Evolutionary conservation across 2,329 filamentous ascomycete species (phyloP), one percentile per base, ranked within the genome.

Genomic region (Cadophora sp.): DNA sequence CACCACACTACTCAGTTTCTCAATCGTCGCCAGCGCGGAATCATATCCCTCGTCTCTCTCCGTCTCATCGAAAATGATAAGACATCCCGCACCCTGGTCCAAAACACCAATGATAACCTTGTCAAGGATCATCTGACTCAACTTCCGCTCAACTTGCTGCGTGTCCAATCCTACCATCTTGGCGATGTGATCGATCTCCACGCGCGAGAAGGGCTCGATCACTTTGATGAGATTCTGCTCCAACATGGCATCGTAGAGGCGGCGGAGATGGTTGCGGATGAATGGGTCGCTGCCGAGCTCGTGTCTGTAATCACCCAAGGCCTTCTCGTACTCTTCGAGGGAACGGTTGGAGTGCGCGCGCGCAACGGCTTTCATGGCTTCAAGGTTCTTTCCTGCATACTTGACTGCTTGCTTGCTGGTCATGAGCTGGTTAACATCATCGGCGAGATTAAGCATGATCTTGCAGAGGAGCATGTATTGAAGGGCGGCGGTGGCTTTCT

Each of bases 381-480:
- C 96, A 71, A 99, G 89, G 78, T 93, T 96, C 82, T 95, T 93
- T 75, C 95, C 94, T 39, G 94, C 94, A 78, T 99, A 98, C 81
- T 96, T 96, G 78, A 96, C 89, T 47, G 96, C 96, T 80, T 97
- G 94, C 86, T 99, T 99, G 64, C 93, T 96, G 36, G 91, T 89
- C 89, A 99, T 93, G 73, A 99, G 88, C 77, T 91, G 89, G 82
- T 95, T 97, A 79, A 99, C 95, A 80, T 99, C 96, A 83, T 98
- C 94, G 72, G 89, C 93, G 48, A 96, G 86, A 82, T 99, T 99
- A 74, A 99, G 87, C 96, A 99, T 99, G 80, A 99, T 96, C 85
- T 99, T 99, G 89, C 96, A 98, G 43, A 99, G 89, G 64, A 99
- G 88, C 96, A 99, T 99, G 85, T 99, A 99, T 84, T 99, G 96